phyloP scores from a whole-genome alignment of 2,329 filamentous ascomycete genomes.

The Apiospora malaysiana region DNA sequence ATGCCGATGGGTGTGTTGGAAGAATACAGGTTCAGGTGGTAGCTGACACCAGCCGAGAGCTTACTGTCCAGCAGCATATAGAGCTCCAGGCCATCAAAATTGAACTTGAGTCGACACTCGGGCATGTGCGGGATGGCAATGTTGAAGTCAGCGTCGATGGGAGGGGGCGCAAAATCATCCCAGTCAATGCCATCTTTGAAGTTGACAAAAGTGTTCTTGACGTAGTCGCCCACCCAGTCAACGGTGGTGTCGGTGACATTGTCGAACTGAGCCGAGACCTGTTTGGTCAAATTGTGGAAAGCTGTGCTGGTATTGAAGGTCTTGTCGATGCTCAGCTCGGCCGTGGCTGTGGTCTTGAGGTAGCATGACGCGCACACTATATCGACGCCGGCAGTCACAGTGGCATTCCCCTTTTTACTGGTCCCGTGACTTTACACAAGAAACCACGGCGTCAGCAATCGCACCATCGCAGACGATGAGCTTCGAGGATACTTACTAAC shows the following conservation, averaged over 20 bases:
- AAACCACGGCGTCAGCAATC: slow-evolving; percentile 21
- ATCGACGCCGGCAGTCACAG: slow-evolving; percentile 40
- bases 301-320: slow-evolving; percentile 47
- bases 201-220: slow-evolving; percentile 33
- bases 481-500: slow-evolving; percentile 3
- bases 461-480: slow-evolving; percentile 23
- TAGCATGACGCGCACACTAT: slow-evolving; percentile 57
- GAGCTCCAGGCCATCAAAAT: slow-evolving; percentile 58
- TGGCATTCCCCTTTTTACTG: slow-evolving; percentile 29
- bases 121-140: slow-evolving; percentile 51
- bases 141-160: slow-evolving; percentile 49
- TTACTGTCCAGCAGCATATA: slow-evolving; percentile 55
- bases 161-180: slow-evolving; percentile 42
- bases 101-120: slow-evolving; percentile 48
- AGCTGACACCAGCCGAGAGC: slow-evolving; percentile 48
- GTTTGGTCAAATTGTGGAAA: slow-evolving; percentile 40
- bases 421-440: background rate
- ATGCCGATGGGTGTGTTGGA: slow-evolving; percentile 52
- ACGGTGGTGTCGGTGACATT: slow-evolving; percentile 40
- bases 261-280: slow-evolving; percentile 40
- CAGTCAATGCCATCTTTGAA: slow-evolving; percentile 36
- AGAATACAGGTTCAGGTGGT: slow-evolving; percentile 55
- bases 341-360: slow-evolving; percentile 52
- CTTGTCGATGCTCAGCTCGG: slow-evolving; percentile 47
- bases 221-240: slow-evolving; percentile 35